These are phyloP conservation scores for Cyclospora cayetanensis DNA, from an alignment of 169 alveolate species.

Conservation along the genomic window DNA sequence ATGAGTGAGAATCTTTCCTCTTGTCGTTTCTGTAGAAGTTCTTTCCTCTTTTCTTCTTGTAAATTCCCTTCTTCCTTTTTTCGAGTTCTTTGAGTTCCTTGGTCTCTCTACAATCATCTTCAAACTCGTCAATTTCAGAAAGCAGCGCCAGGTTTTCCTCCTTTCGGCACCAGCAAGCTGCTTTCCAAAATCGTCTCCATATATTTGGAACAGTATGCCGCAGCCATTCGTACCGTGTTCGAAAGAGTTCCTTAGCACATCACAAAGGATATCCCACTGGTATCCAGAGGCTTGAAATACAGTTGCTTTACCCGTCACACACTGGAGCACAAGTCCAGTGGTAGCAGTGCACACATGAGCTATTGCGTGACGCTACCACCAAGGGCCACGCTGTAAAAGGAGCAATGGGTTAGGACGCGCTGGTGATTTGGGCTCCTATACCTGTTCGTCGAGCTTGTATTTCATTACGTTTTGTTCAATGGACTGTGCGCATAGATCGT, in stretches of 20 bases:
- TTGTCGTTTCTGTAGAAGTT: neutral
- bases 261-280: neutral
- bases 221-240: conserved; percentile 40
- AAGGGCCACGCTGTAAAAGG: neutral
- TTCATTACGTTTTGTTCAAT: conserved; percentile 11
- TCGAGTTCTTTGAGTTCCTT: neutral
- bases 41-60: neutral
- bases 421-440: neutral
- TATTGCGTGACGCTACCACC: neutral
- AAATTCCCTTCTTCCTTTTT: neutral
- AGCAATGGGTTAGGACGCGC: neutral
- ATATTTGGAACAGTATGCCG: neutral
- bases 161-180: conserved; percentile 6
- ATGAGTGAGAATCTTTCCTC: neutral
- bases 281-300: neutral
- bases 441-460: conserved; percentile 38
- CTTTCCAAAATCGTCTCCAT: conserved; percentile 22
- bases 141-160: conserved; percentile 30
- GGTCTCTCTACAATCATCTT: conserved; percentile 32
- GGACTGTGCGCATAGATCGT: conserved; percentile 50
- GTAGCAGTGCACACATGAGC: neutral
- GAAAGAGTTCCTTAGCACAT: conserved; percentile 12
- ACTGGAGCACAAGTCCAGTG: neutral
- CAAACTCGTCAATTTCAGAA: conserved; percentile 28
- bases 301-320: neutral